Evolutionary conservation across 2,329 filamentous ascomycete species (phyloP), one percentile per base, ranked within the genome.

Genomic region (Exophiala viscosa): DNA sequence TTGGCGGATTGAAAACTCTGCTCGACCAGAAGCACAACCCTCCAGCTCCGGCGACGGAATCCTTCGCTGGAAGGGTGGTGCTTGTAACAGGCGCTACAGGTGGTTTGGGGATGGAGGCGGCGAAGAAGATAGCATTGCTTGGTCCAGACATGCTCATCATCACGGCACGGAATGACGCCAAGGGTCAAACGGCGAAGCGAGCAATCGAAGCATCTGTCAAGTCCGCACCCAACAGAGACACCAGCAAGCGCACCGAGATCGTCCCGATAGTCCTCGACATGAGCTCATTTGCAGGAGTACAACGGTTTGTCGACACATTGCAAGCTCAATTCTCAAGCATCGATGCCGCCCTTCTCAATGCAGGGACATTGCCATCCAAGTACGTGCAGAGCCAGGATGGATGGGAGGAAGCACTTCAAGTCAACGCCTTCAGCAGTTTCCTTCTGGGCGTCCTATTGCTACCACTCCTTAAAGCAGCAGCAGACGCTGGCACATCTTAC

Each of bases 361-460:
- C 73, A 0, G 74, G 74, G n/a, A 46, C 74, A 4, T 70, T 70
- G 55, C 68, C 70, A 41, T 63, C 68, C 11, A 61, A 67, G 17
- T 75, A 70, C 55, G 57, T 52, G 2, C 50, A 61, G 1, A 70
- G 70, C 0, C 44, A 65, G 1, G 73, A 76, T 31, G 77, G 74
- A 5, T 80, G 72, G 68, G 78, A 81, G 52, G 68, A 74, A 48
- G 76, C 72, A 1, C 57, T 85, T 9, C 80, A 84, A 62, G 76
- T 83, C 58, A 84, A 84, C 61, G 71, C 76, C 1, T 66, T 85
- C 1, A 80, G 79, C 2, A 84, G 79, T 1, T 70, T 74, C 5
- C 68, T 83, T 1, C 66, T 85, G 5, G 78, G 71, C 0, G 57
- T 83, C 2, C 63, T 82, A 1, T 68, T 85, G 9, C 65, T 80